phyloP scores from a whole-genome alignment of 129 eudicot genomes.

The Chrysanthemum lavandulifolium region DNA sequence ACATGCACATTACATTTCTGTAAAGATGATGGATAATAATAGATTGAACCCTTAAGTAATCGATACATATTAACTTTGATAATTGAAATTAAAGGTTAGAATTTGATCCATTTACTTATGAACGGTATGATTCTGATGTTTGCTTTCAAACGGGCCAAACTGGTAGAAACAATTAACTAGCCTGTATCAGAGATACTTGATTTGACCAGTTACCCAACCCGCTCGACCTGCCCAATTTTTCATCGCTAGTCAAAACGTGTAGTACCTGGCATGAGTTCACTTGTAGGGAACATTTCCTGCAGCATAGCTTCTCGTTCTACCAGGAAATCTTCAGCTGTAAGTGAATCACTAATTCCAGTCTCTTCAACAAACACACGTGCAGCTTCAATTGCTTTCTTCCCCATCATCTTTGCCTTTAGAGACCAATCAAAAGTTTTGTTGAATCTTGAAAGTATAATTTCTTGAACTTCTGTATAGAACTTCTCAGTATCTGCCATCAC shows the following conservation, averaged over 20 bases:
- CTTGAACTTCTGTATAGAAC: conserved; percentile 96
- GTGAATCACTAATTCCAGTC: conserved; percentile 80
- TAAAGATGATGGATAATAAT: too few species aligned
- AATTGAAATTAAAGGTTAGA: too few species aligned
- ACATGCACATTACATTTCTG: too few species aligned
- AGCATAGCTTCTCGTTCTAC: conserved; percentile 84
- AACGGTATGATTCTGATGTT: too few species aligned
- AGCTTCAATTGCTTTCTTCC: conserved; percentile 95
- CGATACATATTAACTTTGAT: too few species aligned
- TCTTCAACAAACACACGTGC: conserved; percentile 93
- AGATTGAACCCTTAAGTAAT: too few species aligned
- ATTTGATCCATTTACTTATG: too few species aligned
- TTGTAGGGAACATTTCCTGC: conserved; percentile 68
- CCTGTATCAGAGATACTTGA: neutral
- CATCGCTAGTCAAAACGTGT: neutral
- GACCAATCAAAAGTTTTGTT: conserved; percentile 98
- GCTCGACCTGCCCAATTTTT: neutral
- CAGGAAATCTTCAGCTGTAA: conserved; percentile 77
- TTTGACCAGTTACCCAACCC: neutral
- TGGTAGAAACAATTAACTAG: too few species aligned
- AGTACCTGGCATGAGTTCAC: conserved; percentile 97
- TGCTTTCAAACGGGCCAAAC: too few species aligned
- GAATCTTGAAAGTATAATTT: conserved; percentile 78
- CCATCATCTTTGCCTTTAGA: conserved; percentile 96
- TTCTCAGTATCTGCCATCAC: conserved; percentile 79